Evolutionary conservation across 2,329 filamentous ascomycete genomes (phyloP), one percentile per base, ranked within the genome.

Genomic region (Xylariomycetidae sp.): DNA sequence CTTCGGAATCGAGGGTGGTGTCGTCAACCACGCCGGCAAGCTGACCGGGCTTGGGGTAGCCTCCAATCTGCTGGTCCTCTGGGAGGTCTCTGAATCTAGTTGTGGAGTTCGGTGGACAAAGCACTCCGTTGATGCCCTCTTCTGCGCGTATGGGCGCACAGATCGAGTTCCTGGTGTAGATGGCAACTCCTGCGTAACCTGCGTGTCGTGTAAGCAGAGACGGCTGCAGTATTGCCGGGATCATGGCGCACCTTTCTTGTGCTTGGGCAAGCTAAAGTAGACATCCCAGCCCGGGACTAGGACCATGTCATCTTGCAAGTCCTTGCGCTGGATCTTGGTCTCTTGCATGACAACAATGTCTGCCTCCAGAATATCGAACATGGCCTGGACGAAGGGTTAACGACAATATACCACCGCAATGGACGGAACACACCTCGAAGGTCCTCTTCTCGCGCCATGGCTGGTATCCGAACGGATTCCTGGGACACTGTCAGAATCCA

Each of bases 311-410:
- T 96, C 92, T 25, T 71, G 74, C 2, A 98, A 67, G 48, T 95
- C 89, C 56, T 95, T 95, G 37, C 83, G 75, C 55, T 96, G 92
- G 25, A 96, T 95, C 63, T 96, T 98, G 26, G 87, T 81, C 61
- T 96, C 92, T 59, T 98, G 92, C 68, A 96, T 88, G 38, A 95
- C 73, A 13, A 96, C 79, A 43, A 98, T 92, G 57, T 98, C 92
- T 33, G 89, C 80, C 56, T 92, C 85, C 6, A 98, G 73, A 26
- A 83, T 85, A 47, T 95, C 85, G 61, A 98, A 96, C 92, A 96
- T 96, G 45, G 82, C 73, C 82, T 86, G 38, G 2, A 30, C 1
- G 6, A 5, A 18, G 10, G 4, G 24, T 42, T 27, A 37, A 34
- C 36, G 12, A 9, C 8, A 18, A 19, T 6, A 12, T 6, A 25